Percentiles rank a stretch among this genome's conserved stretches.
phyloP scores from a whole-genome alignment of 208 protist genomes.

The Blastocrithidia nonstop region DNA sequence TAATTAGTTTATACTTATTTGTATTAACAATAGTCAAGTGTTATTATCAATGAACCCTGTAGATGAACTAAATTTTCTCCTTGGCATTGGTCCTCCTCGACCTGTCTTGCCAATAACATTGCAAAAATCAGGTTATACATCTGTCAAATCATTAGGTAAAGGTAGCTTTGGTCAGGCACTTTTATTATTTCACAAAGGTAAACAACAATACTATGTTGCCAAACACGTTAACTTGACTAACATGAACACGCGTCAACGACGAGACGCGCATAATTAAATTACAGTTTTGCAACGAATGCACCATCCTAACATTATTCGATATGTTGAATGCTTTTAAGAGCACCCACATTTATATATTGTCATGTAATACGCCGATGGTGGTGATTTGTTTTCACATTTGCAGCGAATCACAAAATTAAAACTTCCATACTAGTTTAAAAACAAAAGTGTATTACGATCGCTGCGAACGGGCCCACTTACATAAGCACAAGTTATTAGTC shows the following conservation, averaged over 20 bases:
- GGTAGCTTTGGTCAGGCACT: slow-evolving; percentile 75
- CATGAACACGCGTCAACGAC: slow-evolving; percentile 51
- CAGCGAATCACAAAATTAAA: slow-evolving; percentile 7
- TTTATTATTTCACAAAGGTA: slow-evolving; percentile 46
- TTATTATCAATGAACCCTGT: slow-evolving; percentile 63
- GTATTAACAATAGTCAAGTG: too few species aligned
- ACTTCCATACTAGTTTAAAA: background rate
- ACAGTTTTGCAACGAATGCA: slow-evolving; percentile 62
- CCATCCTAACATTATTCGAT: slow-evolving; percentile 81
- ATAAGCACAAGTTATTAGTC: slow-evolving; percentile 51
- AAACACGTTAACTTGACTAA: slow-evolving; percentile 74
- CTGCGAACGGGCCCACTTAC: slow-evolving; percentile 13
- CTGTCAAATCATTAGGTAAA: slow-evolving; percentile 65
- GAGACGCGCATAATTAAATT: slow-evolving; percentile 75
- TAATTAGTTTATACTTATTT: too few species aligned
- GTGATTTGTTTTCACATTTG: slow-evolving; percentile 63
- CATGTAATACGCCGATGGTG: slow-evolving; percentile 84
- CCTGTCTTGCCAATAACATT: slow-evolving; percentile 61
- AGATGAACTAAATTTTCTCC: slow-evolving; percentile 75
- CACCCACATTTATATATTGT: slow-evolving; percentile 76
- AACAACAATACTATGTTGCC: slow-evolving; percentile 49
- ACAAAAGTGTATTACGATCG: background rate
- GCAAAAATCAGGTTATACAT: slow-evolving; percentile 37
- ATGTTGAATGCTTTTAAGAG: slow-evolving; percentile 74
- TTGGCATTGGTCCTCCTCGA: slow-evolving; percentile 62